These are phyloP conservation scores for Dicorynia guianensis DNA, from an alignment of 306 rosid species.

Conservation along the genomic window DNA sequence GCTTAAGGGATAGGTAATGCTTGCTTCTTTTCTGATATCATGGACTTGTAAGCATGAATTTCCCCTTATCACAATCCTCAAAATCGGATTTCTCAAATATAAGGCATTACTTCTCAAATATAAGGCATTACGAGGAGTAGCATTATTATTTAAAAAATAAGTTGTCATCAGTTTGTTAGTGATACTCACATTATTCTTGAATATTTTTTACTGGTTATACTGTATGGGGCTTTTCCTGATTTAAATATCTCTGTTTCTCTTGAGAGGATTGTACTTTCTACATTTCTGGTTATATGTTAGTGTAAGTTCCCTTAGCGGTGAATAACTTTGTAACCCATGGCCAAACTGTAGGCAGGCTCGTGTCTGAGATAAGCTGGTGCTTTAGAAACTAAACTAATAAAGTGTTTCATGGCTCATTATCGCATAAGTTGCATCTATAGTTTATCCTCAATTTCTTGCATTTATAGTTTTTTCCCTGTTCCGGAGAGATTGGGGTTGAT, in stretches of 20 bases:
- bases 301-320: background rate
- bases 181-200: background rate
- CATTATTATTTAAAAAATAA: background rate
- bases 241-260: background rate
- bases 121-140: background rate
- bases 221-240: background rate
- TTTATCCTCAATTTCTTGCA: background rate
- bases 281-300: background rate
- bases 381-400: background rate
- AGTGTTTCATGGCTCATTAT: background rate
- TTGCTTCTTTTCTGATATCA: background rate
- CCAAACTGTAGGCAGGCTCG: background rate
- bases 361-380: background rate
- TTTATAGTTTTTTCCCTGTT: background rate
- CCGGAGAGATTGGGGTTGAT: slow-evolving; percentile 3
- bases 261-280: background rate
- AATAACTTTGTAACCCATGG: background rate
- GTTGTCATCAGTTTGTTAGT: background rate
- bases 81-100: background rate
- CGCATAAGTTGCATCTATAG: background rate
- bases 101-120: background rate
- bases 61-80: background rate
- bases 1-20: background rate
- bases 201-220: background rate
- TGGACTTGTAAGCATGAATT: background rate